These are phyloP conservation scores for Cutaneotrichosporon arboriforme DNA, from an alignment of 1,284 basidiomycete genomes.

Conservation along the genomic window DNA sequence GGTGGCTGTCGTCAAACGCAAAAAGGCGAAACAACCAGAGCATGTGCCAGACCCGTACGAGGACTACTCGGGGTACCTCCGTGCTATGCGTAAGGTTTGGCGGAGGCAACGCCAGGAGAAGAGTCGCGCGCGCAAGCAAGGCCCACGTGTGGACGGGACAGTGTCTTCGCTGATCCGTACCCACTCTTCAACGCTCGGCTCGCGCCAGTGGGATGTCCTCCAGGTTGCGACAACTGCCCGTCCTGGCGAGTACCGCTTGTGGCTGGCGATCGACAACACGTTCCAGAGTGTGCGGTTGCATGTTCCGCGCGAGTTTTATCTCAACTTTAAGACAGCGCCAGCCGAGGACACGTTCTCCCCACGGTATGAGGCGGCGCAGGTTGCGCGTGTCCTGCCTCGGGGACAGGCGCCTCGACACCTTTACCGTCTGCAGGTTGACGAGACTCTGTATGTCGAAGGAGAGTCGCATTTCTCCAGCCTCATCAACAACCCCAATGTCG, in stretches of 20 bases:
- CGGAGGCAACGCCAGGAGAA: conserved; percentile 55
- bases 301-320: conserved; percentile 86
- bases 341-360: conserved; percentile 61
- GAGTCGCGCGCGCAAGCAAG: conserved; percentile 41
- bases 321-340: conserved; percentile 72
- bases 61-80: conserved; percentile 76
- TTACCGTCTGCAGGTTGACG: conserved; percentile 76
- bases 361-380: conserved; percentile 67
- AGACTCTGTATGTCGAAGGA: conserved; percentile 75
- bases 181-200: conserved; percentile 59
- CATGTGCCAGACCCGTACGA: conserved; percentile 56
- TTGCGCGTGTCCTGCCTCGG: conserved; percentile 73
- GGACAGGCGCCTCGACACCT: conserved; percentile 71
- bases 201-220: conserved; percentile 83
- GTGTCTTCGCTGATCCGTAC: conserved; percentile 76
- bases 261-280: conserved; percentile 78
- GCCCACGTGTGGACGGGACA: conserved; percentile 48
- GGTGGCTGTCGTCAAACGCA: conserved; percentile 57
- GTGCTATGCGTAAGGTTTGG: conserved; percentile 76
- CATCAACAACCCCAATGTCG: conserved; percentile 89
- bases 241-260: conserved; percentile 80
- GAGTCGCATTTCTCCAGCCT: conserved; percentile 88
- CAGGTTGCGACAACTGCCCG: conserved; percentile 75
- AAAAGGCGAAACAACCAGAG: conserved; percentile 30
- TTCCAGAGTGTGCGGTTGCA: conserved; percentile 74